These are phyloP conservation scores for Orobanche coerulescens DNA, from an alignment of 257 asterid species.

Conservation along the genomic window DNA sequence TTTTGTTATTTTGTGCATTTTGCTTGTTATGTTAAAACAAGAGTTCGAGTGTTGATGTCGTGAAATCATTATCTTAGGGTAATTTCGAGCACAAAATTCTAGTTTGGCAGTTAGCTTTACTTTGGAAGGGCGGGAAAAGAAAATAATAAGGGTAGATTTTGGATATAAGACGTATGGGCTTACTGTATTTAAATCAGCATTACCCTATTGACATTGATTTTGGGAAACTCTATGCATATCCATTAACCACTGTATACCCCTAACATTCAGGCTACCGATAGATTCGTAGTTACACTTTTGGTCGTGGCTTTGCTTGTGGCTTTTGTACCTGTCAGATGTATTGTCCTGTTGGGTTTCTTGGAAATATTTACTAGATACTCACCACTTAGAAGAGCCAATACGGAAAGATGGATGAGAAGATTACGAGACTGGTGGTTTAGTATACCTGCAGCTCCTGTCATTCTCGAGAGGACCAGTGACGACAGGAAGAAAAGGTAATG, in stretches of 20 bases:
- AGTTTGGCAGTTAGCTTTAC: background rate
- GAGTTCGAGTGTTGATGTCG: background rate
- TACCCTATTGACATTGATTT: background rate
- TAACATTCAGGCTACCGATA: slow-evolving; percentile 70
- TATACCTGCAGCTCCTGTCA: slow-evolving; percentile 88
- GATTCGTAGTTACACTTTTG: slow-evolving; percentile 48
- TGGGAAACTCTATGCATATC: background rate
- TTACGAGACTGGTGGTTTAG: slow-evolving; percentile 95
- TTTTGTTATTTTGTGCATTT: background rate
- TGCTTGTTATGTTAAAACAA: background rate
- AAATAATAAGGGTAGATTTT: background rate
- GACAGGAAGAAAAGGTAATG: slow-evolving; percentile 64
- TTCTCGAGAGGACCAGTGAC: slow-evolving; percentile 50
- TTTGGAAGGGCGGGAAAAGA: background rate
- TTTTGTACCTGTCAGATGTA: slow-evolving; percentile 48
- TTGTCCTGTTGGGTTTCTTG: slow-evolving; percentile 43
- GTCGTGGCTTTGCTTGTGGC: slow-evolving; percentile 46
- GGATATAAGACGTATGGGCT: background rate
- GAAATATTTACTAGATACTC: slow-evolving; percentile 68
- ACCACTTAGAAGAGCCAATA: slow-evolving; percentile 59
- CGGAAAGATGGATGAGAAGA: slow-evolving; percentile 80
- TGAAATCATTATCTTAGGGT: background rate
- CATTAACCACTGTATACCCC: background rate
- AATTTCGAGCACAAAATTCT: background rate
- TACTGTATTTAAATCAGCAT: background rate